Percentiles rank a stretch among this genome's conserved stretches.
Evolutionary conservation across 352 stramenopile species (phyloP).

Genomic region (Phytophthora sojae): DNA sequence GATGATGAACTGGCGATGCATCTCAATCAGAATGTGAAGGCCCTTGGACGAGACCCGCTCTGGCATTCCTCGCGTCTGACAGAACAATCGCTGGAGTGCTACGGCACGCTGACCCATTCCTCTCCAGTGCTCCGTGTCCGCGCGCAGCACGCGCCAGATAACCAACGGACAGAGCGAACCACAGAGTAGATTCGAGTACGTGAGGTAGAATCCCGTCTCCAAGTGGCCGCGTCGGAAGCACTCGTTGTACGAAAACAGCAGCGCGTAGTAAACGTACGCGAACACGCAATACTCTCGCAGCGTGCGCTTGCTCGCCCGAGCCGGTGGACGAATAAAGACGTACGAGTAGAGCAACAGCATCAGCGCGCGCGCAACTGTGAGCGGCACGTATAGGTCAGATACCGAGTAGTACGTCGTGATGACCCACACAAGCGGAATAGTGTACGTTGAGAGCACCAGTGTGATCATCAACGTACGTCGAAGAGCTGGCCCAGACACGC

Average conservation of each 20-base stretch:
- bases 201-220: constrained; percentile 66
- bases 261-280: constrained; percentile 57
- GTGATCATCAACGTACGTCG: constrained; percentile 52
- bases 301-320: constrained; percentile 57
- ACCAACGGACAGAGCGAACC: constrained; percentile 62
- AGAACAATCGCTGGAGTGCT: constrained; percentile 52
- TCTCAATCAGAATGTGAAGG: constrained; percentile 73
- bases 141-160: constrained; percentile 65
- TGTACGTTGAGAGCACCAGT: constrained; percentile 54
- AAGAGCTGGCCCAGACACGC: constrained; percentile 56
- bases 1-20: constrained; percentile 80
- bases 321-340: constrained; percentile 53
- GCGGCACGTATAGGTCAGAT: constrained; percentile 44
- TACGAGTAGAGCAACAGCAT: constrained; percentile 64
- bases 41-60: constrained; percentile 66
- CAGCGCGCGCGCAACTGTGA: constrained; percentile 42
- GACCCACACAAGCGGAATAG: constrained; percentile 52
- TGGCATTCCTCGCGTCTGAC: constrained; percentile 50
- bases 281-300: constrained; percentile 63
- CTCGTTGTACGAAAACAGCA: constrained; percentile 63
- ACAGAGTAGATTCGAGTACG: constrained; percentile 67
- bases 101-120: constrained; percentile 58
- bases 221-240: constrained; percentile 57
- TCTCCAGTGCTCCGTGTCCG: constrained; percentile 70
- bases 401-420: constrained; percentile 44